Base-by-base conservation (phyloP, 2,329 filamentous ascomycete species). In the Aureobasidium lini region DNA sequence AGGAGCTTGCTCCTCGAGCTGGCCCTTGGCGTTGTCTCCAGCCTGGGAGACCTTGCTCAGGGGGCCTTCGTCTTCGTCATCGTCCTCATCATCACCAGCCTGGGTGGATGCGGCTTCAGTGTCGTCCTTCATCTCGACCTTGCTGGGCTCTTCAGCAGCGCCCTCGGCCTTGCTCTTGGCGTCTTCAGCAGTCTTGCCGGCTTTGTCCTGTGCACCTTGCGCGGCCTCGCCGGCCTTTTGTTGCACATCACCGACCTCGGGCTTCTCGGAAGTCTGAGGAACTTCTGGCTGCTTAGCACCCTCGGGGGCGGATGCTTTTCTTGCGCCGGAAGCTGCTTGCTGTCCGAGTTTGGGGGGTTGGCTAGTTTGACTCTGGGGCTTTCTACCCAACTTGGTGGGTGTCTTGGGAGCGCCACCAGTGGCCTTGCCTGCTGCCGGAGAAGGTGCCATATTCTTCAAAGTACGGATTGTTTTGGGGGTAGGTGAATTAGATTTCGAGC, bases 321-420 rank as follows among this genome's bases (percentile, higher is more conserved):
- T 65, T 53, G 59, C 63, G 49, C 65, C 60, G 46, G 64, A 69
- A 53, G 72, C 69, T n/a, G 66, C 61, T 37, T 64, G 60, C 68
- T 77, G 75, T 63, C 71, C 71, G 57, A 77, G 68, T 68, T 77
- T 77, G 10, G 62, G 62, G 23, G 72, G 71, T 61, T 70, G 63
- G 63, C 67, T 65, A 37, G 64, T 64, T 64, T 73, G 71, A 46
- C 65, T 64, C 63, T 74, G 72, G 59, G 73, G 68, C 70, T 76
- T 77, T 64, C 76, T 68, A 62, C 75, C 73, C 64, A 80, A 73
- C 72, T 80, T 80, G 48, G 77, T 79, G 39, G 78, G 77, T 62
- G 77, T 80, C 71, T 76, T 77, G 65, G 77, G 77, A 63, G 71
- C 69, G 53, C 73, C 73, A 69, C 73, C 69, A n/a, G 66, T 65